Evolutionary conservation across 768 basidiomycete genomes (phyloP).

Genomic region (Mycena belliarum): DNA sequence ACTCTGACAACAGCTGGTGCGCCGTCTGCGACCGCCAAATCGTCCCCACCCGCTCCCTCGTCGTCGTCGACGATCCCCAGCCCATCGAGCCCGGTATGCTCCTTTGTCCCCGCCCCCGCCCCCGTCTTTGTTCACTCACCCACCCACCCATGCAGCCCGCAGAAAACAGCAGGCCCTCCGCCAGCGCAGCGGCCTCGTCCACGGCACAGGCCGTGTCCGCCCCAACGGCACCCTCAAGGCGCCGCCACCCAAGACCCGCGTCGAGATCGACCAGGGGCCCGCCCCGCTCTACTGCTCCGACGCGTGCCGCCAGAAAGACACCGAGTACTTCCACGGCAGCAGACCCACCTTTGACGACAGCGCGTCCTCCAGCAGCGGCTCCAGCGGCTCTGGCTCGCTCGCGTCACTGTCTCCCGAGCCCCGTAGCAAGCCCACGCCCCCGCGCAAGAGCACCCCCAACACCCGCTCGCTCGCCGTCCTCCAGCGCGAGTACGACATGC

Average conservation of each 20-base stretch:
- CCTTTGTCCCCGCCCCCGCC: constrained; percentile 24
- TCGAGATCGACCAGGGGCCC: constrained; percentile 79
- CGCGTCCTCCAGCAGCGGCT: constrained; percentile 43
- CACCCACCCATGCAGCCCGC: constrained; percentile 21
- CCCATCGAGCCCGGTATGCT: constrained; percentile 18
- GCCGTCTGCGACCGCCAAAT: constrained; percentile 78
- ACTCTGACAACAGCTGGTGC: constrained; percentile 53
- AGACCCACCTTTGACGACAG: constrained; percentile 46
- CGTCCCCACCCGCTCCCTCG: constrained; percentile 69
- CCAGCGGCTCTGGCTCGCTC: constrained; percentile 22
- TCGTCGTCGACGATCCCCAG: constrained; percentile 36
- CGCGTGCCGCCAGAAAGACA: constrained; percentile 65
- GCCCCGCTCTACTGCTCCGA: constrained; percentile 85
- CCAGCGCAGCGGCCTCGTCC: constrained; percentile 54
- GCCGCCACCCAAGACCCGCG: constrained; percentile 50
- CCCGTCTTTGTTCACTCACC: background rate
- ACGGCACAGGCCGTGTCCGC: constrained; percentile 65
- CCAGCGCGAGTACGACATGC: constrained; percentile 40
- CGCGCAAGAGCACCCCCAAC: constrained; percentile 31
- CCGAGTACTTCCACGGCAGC: constrained; percentile 40
- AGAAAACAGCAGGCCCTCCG: constrained; percentile 30
- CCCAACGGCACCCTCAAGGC: constrained; percentile 56
- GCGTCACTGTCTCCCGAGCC: background rate
- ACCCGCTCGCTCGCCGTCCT: constrained; percentile 38
- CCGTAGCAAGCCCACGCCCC: constrained; percentile 30